Percentiles rank a stretch among this genome's conserved stretches.
Conservation (phyloP, 768 basidiomycete genomes). For the Suillus brevipes region DNA sequence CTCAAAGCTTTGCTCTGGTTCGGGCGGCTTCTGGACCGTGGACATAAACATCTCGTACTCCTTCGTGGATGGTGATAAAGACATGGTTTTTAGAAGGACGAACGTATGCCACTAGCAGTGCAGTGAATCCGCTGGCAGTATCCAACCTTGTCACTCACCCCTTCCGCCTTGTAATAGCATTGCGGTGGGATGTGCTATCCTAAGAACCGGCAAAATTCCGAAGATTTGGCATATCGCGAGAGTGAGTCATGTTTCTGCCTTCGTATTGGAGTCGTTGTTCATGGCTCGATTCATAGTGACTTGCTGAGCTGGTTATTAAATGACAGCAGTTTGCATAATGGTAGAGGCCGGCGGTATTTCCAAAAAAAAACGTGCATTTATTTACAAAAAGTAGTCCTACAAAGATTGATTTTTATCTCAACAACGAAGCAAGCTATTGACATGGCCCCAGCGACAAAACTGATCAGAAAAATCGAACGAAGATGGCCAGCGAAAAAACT, state of each 20-base stretch:
- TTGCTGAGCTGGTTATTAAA: too few relatives aligned
- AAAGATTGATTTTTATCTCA: too few relatives aligned
- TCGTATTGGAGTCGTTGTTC: background rate
- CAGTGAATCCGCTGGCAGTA: background rate
- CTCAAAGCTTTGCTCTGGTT: slow-evolving; percentile 30
- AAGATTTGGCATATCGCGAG: background rate
- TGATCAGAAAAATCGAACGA: too few relatives aligned
- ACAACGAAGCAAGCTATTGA: too few relatives aligned
- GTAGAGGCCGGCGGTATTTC: too few relatives aligned
- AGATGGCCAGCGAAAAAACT: too few relatives aligned
- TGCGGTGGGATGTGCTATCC: background rate
- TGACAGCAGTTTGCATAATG: too few relatives aligned
- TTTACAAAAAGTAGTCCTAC: too few relatives aligned
- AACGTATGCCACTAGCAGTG: background rate
- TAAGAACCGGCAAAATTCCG: background rate
- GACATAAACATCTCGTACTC: background rate
- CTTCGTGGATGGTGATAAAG: background rate
- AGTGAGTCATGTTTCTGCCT: background rate
- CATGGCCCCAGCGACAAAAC: too few relatives aligned
- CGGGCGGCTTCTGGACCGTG: slow-evolving; percentile 5
- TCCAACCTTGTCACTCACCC: background rate
- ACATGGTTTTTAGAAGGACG: background rate
- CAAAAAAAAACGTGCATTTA: too few relatives aligned
- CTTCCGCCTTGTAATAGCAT: background rate
- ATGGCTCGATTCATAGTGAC: background rate